Percentiles rank a stretch among this genome's conserved stretches.
Evolutionary conservation across 2,329 filamentous ascomycete genomes (phyloP).

Genomic region (Ophidiomyces ophidiicola): DNA sequence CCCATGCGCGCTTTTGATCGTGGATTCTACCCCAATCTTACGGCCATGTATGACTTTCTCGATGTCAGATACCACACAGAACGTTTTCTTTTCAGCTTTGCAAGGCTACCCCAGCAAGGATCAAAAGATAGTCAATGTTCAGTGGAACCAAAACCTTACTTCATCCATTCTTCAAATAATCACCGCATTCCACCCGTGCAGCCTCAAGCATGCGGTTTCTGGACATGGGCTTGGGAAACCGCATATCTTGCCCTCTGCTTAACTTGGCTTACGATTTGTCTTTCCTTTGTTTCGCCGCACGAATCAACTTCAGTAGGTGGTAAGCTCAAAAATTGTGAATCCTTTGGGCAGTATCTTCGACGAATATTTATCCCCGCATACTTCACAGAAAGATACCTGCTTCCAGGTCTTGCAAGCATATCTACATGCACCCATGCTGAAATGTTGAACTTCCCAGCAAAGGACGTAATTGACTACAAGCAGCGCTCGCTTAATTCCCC

Average conservation of each 20-base stretch:
- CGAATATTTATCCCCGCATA: conserved; percentile 40
- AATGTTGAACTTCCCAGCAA: conserved; percentile 42
- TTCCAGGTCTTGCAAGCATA: conserved; percentile 45
- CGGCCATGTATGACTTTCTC: conserved; percentile 45
- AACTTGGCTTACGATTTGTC: conserved; percentile 43
- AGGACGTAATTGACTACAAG: conserved; percentile 43
- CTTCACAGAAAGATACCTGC: conserved; percentile 40
- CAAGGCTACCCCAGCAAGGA: conserved; percentile 20
- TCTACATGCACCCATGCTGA: conserved; percentile 44
- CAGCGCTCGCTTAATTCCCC: conserved; percentile 36
- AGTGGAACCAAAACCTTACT: conserved; percentile 29
- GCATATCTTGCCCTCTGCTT: conserved; percentile 40
- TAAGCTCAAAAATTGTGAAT: conserved; percentile 27
- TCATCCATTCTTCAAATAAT: conserved; percentile 44
- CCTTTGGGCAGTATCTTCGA: conserved; percentile 39
- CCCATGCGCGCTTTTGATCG: conserved; percentile 43
- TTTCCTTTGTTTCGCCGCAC: conserved; percentile 36
- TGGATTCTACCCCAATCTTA: conserved; percentile 45
- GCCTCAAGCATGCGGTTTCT: conserved; percentile 24
- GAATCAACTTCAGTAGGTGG: conserved; percentile 8
- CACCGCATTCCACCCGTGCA: conserved; percentile 39
- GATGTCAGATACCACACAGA: conserved; percentile 40
- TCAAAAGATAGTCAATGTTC: background rate
- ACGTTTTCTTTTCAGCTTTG: conserved; percentile 44
- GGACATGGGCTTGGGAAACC: conserved; percentile 35